Evolutionary conservation across 2,329 filamentous ascomycete genomes (phyloP), one percentile per base, ranked within the genome.

Genomic region (Biscogniauxia marginata): DNA sequence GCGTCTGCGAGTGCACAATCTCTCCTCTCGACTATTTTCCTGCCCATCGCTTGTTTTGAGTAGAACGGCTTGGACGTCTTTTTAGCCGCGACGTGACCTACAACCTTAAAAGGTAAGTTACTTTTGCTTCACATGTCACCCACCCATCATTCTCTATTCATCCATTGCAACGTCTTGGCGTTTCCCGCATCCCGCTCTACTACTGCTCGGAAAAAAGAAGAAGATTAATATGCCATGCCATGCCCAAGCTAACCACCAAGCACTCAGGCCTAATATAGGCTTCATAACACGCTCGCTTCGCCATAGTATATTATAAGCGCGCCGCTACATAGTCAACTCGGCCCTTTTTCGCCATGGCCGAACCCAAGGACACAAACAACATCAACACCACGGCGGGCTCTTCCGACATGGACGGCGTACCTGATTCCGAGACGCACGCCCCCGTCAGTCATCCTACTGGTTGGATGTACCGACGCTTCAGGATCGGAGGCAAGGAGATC

Each of bases 391-490:
- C 18, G n/a, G 44, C 44, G 44, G 18, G 44, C 23, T 54, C 44
- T 43, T 21, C 61, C 46, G 55, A 56, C 34, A 43, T 58, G 11
- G 54, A 59, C 20, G 52, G 57, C 13, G 49, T 54, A 19, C 13
- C 43, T 56, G 53, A 67, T 55, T 56, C 66, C 56, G 53, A 65
- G 43, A 55, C 58, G 46, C 50, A 60, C 49, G 63, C 48, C 30
- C 54, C 62, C 45, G 47, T 54, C 23, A 49, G 57, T 30, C 79
- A 77, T 24, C 81, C 82, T 2, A 45, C 62, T 3, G 81, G 82
- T 60, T 91, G 88, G 88, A 87, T 85, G 75, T 91, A 92, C 79
- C 85, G 82, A 67, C 77, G 79, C 49, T 67, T 84, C 66, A 80
- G 77, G 55, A 57, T 91, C 55, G 79, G 81, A 18, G 75, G 77